phyloP scores from a whole-genome alignment of 139 green algal species.

The Chlamydomonas sp. region DNA sequence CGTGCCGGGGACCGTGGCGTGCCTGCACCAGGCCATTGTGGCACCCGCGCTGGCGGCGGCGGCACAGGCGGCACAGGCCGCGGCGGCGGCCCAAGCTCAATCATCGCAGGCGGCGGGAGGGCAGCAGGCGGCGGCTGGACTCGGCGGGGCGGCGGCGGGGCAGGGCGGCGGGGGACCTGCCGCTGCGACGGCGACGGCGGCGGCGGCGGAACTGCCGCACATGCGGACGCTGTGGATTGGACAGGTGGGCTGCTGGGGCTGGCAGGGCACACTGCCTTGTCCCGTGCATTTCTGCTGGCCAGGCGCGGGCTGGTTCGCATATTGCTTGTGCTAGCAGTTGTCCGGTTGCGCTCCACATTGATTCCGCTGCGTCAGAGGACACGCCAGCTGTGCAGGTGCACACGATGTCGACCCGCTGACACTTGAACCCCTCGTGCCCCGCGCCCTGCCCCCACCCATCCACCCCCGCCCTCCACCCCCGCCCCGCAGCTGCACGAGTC shows the following conservation, averaged over 20 bases:
- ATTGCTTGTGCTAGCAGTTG: too few relatives aligned
- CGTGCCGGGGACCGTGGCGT: conserved; percentile 14
- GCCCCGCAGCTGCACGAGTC: conserved; percentile 1
- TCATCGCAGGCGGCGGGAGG: background rate
- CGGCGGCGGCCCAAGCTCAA: background rate
- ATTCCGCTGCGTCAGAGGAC: too few relatives aligned
- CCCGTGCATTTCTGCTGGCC: background rate
- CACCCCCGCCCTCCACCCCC: background rate
- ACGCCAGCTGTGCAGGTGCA: too few relatives aligned
- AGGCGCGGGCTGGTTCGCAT: too few relatives aligned
- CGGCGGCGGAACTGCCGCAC: background rate
- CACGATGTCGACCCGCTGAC: too few relatives aligned
- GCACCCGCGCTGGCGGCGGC: background rate
- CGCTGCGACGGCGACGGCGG: background rate
- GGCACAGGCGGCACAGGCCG: background rate
- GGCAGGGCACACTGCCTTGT: background rate
- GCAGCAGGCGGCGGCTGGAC: background rate
- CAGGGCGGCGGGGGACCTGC: background rate
- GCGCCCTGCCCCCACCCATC: too few relatives aligned
- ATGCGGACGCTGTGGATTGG: conserved; percentile 59
- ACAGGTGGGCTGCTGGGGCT: conserved; percentile 36
- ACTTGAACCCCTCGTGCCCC: too few relatives aligned
- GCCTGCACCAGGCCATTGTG: background rate
- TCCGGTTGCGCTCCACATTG: too few relatives aligned
- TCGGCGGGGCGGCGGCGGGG: background rate